Base-by-base conservation (phyloP, 306 rosid genomes). In the Citrullus amarus region DNA sequence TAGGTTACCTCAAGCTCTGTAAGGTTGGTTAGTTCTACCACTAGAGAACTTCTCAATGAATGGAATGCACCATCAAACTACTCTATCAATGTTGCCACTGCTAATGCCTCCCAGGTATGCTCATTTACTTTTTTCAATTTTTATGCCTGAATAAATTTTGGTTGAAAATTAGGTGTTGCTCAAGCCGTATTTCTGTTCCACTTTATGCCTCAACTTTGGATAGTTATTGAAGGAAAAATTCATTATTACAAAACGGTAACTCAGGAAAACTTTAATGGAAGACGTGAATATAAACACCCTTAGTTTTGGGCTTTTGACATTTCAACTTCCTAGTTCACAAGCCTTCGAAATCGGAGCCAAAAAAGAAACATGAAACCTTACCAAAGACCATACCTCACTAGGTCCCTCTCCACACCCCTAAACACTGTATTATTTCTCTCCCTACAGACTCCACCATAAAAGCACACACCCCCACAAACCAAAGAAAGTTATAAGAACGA, bases 11-110 rank as follows among this genome's bases (percentile, higher is more conserved):
- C 98, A 4, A 88, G 86, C 84, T 88, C 93, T 60, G 98, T 88
- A 15, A 88, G 97, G 77, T 85, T 95, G 67, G 99, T 95, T 79
- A 87, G 97, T 85, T 87, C 99, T 82, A 85, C 91, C 54, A 85
- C 97, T 34, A 87, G 97, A 80, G 97, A 88, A 80, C 92, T 92
- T 55, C 88, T 81, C 63, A 30, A 91, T 54, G 97, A 95, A 75
- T 95, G 99, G 99, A 71, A 79, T 80, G 93, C 97, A 81, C 99
- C 93, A 34, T 69, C 88, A 48, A 95, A 93, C 81, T 88, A 74
- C 88, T 92, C 99, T 18, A 88, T 95, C 70, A 95, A 91, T 60
- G 97, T 92, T 57, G 98, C 98, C 39, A 95, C 99, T 78, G 97
- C 99, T 75, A 95, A 95, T 88, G 90, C 97, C 62, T 86, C 96